Evolutionary conservation across 2,329 filamentous ascomycete species (phyloP).

Genomic region (Aureobasidium zeae): DNA sequence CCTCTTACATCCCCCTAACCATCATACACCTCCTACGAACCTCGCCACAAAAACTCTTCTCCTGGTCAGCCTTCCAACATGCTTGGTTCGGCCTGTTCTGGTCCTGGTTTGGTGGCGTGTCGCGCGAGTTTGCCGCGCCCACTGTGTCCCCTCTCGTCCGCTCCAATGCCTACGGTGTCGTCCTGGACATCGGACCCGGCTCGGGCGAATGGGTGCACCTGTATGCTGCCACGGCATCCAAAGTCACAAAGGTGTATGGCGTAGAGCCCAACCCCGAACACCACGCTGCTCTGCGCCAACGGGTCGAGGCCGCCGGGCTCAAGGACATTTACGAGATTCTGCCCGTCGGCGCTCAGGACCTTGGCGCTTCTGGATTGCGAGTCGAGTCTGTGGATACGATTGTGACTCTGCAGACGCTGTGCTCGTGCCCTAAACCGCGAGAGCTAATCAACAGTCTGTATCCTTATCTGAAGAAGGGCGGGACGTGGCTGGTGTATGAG

Average conservation of each 20-base stretch:
- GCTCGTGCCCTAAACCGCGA: conserved; percentile 53
- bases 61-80: conserved; percentile 28
- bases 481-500: conserved; percentile 55
- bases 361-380: conserved; percentile 40
- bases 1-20: conserved; percentile 45
- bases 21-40: conserved; percentile 33
- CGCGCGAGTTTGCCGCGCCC: conserved; percentile 35
- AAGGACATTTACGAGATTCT: conserved; percentile 52
- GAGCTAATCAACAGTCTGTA: conserved; percentile 49
- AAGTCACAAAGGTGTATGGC: conserved; percentile 45
- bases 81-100: conserved; percentile 56
- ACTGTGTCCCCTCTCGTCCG: conserved; percentile 48
- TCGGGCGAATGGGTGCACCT: conserved; percentile 52
- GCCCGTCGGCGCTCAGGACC: conserved; percentile 52
- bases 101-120: conserved; percentile 43
- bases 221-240: conserved; percentile 32
- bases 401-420: conserved; percentile 53
- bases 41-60: conserved; percentile 22
- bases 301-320: conserved; percentile 45
- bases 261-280: conserved; percentile 54
- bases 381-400: conserved; percentile 49
- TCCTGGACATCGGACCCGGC: conserved; percentile 56
- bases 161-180: conserved; percentile 39
- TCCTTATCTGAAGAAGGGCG: conserved; percentile 50
- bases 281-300: conserved; percentile 40